These are phyloP conservation scores for Penicillium glabrum DNA, from an alignment of 2,329 filamentous ascomycete genomes.

Conservation along the genomic window DNA sequence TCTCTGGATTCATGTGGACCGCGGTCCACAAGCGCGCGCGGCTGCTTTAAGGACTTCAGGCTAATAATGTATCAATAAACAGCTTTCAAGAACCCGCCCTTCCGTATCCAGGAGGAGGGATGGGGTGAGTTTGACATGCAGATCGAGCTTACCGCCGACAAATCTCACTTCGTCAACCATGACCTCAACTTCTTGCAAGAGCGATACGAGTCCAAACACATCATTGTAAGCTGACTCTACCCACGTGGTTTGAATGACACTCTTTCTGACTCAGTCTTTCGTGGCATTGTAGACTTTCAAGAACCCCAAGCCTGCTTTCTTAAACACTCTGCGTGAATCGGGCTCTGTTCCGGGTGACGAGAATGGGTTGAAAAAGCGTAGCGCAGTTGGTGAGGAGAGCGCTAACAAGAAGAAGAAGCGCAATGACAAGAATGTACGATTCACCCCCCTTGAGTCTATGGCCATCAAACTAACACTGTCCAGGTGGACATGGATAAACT, in stretches of 20 bases:
- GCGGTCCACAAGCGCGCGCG: not conserved
- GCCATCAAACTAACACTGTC: not conserved
- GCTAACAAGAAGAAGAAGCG: conserved; percentile 81
- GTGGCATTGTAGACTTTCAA: conserved; percentile 65
- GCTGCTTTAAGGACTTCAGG: not conserved
- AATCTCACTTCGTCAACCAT: conserved; percentile 79
- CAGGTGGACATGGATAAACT: conserved; percentile 92
- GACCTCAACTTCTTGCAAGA: conserved; percentile 87
- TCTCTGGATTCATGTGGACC: not conserved
- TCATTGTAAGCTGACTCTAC: conserved; percentile 55
- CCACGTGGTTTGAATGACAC: not conserved
- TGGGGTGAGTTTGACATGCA: conserved; percentile 99
- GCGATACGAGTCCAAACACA: conserved; percentile 79
- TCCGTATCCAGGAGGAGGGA: conserved; percentile 87
- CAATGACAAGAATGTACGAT: conserved; percentile 57
- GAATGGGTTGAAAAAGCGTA: conserved; percentile 63
- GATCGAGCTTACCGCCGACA: conserved; percentile 81
- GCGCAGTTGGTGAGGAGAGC: conserved; percentile 56
- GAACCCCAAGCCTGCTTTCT: conserved; percentile 85
- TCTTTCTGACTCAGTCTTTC: not conserved
- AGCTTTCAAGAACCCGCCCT: conserved; percentile 84
- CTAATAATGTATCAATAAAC: conserved; percentile 7
- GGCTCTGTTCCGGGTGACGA: conserved; percentile 77
- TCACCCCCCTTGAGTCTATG: not conserved
- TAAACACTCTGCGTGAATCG: conserved; percentile 76